Percentiles rank a stretch among this genome's conserved stretches.
phyloP scores from a whole-genome alignment of 176 grass and related monocot genomes.

The Pontederia paniculata region DNA sequence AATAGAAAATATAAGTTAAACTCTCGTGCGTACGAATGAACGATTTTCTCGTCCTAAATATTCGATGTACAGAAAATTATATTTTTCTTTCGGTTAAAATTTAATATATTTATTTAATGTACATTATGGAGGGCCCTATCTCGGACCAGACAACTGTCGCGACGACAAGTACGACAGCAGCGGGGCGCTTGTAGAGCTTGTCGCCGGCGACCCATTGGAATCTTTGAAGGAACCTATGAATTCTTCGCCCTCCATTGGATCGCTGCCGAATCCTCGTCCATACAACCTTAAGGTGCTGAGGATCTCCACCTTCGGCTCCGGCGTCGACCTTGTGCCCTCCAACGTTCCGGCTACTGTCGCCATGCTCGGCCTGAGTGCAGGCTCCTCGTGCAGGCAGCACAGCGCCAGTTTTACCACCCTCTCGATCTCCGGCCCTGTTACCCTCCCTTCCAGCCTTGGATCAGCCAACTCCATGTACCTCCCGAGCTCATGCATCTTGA shows the following conservation, averaged over 20 bases:
- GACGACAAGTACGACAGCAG: slow-evolving; percentile 51
- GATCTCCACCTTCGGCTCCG: slow-evolving; percentile 32
- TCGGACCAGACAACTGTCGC: slow-evolving; percentile 42
- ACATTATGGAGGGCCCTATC: slow-evolving; percentile 32
- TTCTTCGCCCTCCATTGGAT: slow-evolving; percentile 2
- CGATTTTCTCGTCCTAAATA: too few relatives aligned
- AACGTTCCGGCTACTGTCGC: slow-evolving; percentile 53
- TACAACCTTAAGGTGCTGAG: slow-evolving; percentile 50
- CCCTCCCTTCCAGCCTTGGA: slow-evolving; percentile 39
- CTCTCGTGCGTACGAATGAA: too few relatives aligned
- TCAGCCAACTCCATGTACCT: slow-evolving; percentile 49
- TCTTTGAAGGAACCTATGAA: slow-evolving; percentile 2
- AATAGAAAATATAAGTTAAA: too few relatives aligned
- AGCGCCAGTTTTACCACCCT: slow-evolving; percentile 63
- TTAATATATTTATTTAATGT: too few relatives aligned
- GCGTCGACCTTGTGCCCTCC: slow-evolving; percentile 54
- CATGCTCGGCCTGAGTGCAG: slow-evolving; percentile 57
- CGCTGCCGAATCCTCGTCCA: slow-evolving; percentile 35
- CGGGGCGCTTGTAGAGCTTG: slow-evolving; percentile 27
- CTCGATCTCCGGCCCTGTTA: slow-evolving; percentile 37
- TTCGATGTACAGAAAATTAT: too few relatives aligned
- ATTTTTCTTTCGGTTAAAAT: too few relatives aligned
- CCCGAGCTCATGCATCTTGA: slow-evolving; percentile 48
- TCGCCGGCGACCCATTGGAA: slow-evolving; percentile 16
- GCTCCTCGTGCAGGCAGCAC: slow-evolving; percentile 77